phyloP scores from a whole-genome alignment of 192 early-diverging fungal species.

The Piromyces finnis region DNA sequence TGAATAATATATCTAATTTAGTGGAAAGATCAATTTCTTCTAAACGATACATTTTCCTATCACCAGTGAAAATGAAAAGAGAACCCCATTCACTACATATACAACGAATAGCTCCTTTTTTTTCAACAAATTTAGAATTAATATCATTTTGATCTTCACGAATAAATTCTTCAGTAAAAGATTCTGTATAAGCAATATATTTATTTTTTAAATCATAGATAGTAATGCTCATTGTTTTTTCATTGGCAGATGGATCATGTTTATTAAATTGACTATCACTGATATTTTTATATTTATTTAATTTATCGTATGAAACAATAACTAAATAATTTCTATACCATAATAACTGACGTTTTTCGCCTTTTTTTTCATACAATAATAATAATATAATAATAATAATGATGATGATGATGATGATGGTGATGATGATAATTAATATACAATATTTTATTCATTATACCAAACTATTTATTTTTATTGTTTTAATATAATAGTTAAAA shows the following conservation, averaged over 20 bases:
- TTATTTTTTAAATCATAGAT: slow-evolving; percentile 87
- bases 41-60: slow-evolving; percentile 59
- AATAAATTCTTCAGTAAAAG: slow-evolving; percentile 47
- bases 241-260: slow-evolving; percentile 5
- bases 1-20: slow-evolving; percentile 75
- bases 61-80: slow-evolving; percentile 63
- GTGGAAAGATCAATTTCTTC: slow-evolving; percentile 75
- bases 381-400: slow-evolving; percentile 11
- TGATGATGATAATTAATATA: too few species aligned
- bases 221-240: slow-evolving; percentile 36
- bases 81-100: slow-evolving; percentile 64
- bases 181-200: slow-evolving; percentile 71
- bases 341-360: slow-evolving; percentile 40
- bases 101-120: neutral
- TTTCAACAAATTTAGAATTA: neutral
- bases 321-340: slow-evolving; percentile 62
- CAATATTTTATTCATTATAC: too few species aligned
- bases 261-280: slow-evolving; percentile 3
- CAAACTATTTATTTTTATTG: too few species aligned
- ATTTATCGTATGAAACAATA: slow-evolving; percentile 29
- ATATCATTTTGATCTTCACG: slow-evolving; percentile 4
- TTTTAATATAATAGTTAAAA: too few species aligned
- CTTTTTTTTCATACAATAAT: slow-evolving; percentile 13
- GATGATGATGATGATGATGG: too few species aligned
- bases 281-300: slow-evolving; percentile 1